phyloP scores from a whole-genome alignment of 2,329 filamentous ascomycete species.

The Claviceps africana region DNA sequence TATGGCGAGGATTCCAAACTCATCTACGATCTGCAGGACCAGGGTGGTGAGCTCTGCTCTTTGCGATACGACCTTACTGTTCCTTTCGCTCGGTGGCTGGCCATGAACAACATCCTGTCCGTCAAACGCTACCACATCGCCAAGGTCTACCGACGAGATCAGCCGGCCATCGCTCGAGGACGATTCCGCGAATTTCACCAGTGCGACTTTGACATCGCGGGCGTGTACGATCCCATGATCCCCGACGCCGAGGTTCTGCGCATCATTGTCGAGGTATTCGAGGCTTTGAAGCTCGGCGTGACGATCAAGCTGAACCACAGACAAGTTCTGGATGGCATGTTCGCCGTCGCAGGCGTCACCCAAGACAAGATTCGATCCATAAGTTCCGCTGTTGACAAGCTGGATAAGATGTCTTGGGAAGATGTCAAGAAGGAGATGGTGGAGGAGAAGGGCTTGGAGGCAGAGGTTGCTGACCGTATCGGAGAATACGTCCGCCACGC shows the following conservation, averaged over 20 bases:
- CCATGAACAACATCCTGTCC: constrained; percentile 74
- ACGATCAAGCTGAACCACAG: constrained; percentile 93
- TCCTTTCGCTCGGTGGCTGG: constrained; percentile 81
- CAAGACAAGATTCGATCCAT: constrained; percentile 77
- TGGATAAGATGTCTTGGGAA: constrained; percentile 83
- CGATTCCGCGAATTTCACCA: constrained; percentile 95
- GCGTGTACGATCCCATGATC: constrained; percentile 76
- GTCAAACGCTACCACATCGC: constrained; percentile 95
- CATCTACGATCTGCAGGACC: constrained; percentile 78
- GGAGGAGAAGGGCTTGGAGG: constrained; percentile 61
- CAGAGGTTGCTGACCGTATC: constrained; percentile 71
- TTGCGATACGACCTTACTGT: constrained; percentile 81
- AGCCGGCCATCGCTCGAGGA: constrained; percentile 64
- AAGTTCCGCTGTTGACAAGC: constrained; percentile 86
- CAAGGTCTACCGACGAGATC: constrained; percentile 51
- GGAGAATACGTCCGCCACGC: constrained; percentile 71
- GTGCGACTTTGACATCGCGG: constrained; percentile 93
- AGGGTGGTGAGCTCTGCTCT: constrained; percentile 63
- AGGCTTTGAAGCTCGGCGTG: constrained; percentile 57
- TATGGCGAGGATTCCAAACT: constrained; percentile 88
- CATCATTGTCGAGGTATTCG: constrained; percentile 75
- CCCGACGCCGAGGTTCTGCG: constrained; percentile 81
- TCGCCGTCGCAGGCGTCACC: constrained; percentile 81
- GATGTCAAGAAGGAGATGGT: constrained; percentile 90
- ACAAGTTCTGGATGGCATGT: constrained; percentile 85